Evolutionary conservation across 1,139 yeast genomes (phyloP), one percentile per base, ranked within the genome.

Genomic region (Diutina catenulata): DNA sequence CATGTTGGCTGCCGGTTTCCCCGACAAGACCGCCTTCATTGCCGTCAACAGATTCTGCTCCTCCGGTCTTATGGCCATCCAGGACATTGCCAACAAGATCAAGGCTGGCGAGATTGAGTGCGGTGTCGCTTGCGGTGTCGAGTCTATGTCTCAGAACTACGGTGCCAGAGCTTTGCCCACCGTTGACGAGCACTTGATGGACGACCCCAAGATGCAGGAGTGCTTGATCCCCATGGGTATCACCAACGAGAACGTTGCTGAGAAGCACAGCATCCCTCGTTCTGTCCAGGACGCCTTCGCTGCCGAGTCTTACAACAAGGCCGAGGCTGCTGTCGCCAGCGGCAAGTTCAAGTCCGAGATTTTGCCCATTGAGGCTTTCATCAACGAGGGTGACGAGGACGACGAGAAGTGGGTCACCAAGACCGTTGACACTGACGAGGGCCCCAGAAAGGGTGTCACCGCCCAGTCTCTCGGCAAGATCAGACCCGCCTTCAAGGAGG

Each of bases 31-130:
- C 23, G 88, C 94, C 11, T 83, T 88, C 49, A 64, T 77, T 49
- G 91, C 95, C 22, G 52, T 88, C 47, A 88, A 88, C 68, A 77
- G 97, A 63, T 95, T 86, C 60, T 88, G 97, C 60, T 84, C 95
- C 8, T 83, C 95, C 3, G 96, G 96, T 36, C 68, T 88, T 50
- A 82, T 87, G 72, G 94, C 95, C 18, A 76, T 87, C 33, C 80
- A 83, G 49, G 93, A 82, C 55, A 74, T 88, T 52, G 95, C 95
- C 50, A 83, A 81, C 64, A 83, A 84, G 66, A 88, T 88, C 56
- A 66, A 69, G 49, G 64, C 74, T 43, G 96, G 96, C 35, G 95
- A 87, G 68, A 86, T 88, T 49, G 86, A 79, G 48, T 70, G 91
- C 53, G 97, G 97, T 45, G 66, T 88, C 42, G 97, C 93, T 36